Evolutionary conservation across 345 rosid species (phyloP), one percentile per base, ranked within the genome.

Genomic region (Geranium rotundifolium): DNA sequence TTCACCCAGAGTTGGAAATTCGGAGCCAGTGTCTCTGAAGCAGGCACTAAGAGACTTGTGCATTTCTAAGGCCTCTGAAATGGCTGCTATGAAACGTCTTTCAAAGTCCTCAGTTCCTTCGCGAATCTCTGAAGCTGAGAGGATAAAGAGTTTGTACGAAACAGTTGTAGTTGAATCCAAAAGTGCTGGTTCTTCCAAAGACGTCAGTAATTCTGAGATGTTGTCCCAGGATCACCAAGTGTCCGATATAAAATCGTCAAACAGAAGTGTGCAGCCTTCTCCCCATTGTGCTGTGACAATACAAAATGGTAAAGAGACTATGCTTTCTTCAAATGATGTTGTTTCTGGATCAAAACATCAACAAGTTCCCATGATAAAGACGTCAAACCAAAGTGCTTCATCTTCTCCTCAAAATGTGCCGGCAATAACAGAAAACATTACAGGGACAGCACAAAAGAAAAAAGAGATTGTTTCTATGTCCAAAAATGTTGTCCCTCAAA

Each of bases 31-130:
- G 69, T 86, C 96, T 39, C 69, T 91, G 76, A 91, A 91, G 85
- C 98, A 89, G 65, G 92, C 98, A 19, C 66, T 89, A 67, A 79
- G 98, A 77, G 96, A 91, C 60, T 86, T 86, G 70, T 89, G 95
- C 77, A 66, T 91, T 67, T 89, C 95, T 1, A 91, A 89, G 79
- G 98, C 98, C 64, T 91, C 96, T 19, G 96, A 91, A 78, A 89
- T 85, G 87, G 98, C 98, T 74, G 86, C 95, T 19, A 76, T 80
- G 77, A 91, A 84, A 76, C 79, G 98, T 50, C 55, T 76, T 12
- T 81, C 96, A 5, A 85, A 79, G 71, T 78, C 85, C 2, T 59
- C 62, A 17, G 69, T 71, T 66, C 79, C 96, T 69, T 85, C 90
- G 13, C 58, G 87, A 60, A 62, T 67, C 63, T 88, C 92, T 31